Conservation (phyloP, 345 rosid genomes). For the Lagerstroemia speciosa region DNA sequence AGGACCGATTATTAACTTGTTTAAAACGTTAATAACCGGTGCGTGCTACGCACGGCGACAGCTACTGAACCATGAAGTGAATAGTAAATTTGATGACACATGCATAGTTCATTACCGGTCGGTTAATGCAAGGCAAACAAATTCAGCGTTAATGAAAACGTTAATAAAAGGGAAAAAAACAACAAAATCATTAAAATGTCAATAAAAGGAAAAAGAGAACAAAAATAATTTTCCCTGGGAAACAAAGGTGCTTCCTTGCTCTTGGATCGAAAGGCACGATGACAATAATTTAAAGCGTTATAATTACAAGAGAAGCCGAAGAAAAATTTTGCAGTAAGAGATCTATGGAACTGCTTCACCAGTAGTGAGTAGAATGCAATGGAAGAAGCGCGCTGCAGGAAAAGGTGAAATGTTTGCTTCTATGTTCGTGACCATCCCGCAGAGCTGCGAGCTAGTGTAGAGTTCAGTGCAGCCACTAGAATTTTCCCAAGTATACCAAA, state of each 20-base stretch:
- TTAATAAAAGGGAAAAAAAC: no score
- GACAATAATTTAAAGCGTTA: background rate
- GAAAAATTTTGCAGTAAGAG: background rate
- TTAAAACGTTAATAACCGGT: no score
- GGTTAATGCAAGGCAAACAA: no score
- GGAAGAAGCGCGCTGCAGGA: background rate
- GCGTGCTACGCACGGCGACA: no score
- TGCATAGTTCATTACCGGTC: no score
- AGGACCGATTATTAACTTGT: no score
- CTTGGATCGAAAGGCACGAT: background rate
- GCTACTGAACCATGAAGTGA: no score
- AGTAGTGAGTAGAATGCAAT: background rate
- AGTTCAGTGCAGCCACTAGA: background rate
- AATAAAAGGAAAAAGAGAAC: no score
- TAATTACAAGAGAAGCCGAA: background rate
- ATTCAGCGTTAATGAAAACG: no score
- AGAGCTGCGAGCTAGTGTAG: background rate
- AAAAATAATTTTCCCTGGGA: no score
- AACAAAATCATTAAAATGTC: no score
- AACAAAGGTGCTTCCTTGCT: background rate
- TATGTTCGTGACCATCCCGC: background rate
- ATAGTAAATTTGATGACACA: no score
- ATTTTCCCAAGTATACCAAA: background rate
- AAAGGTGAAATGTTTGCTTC: background rate
- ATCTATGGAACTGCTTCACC: background rate